Evolutionary conservation across 371 early-diverging fungal species (phyloP), one percentile per base, ranked within the genome.

Genomic region (Conidiobolus incongruus): DNA sequence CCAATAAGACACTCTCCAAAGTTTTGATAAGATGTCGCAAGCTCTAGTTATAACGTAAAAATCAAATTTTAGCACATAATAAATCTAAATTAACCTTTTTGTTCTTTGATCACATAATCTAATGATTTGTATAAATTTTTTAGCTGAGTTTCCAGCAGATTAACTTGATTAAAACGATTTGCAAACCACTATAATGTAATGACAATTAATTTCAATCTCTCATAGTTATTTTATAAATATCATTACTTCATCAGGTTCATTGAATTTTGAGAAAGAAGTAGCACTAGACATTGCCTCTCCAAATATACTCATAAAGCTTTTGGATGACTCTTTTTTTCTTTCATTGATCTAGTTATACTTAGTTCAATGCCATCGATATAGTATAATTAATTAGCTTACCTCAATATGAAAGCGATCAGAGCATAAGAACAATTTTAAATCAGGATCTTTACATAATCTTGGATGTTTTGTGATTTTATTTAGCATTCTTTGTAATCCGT

Each of bases 371-470:
- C n/a, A n/a, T n/a, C n/a, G n/a, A n/a, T n/a, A n/a, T n/a, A n/a
- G n/a, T n/a, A n/a, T n/a, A n/a, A n/a, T n/a, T n/a, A n/a, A n/a
- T n/a, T n/a, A n/a, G 29, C 41, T 52, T 59, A 71, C 75, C 60
- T 73, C 72, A 8, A 61, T 64, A 23, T 67, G 65, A 52, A 94
- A 85, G 17, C 74, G 73, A 35, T 87, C 86, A 12, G 87, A 82
- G 47, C 86, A 87, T 34, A 92, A 58, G 57, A 95, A 95, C 29
- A 84, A 54, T 47, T 74, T 70, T 35, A 95, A 61, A 46, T 79
- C 84, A 4, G 75, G 75, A 52, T 88, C 86, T 6, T 72, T 68
- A 53, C 81, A 77, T 10, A 95, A 60, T 50, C 76, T 66, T 0
- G 84, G 86, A 54, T 95, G 95, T 2, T 69, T 59, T 10, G 74